phyloP scores from a whole-genome alignment of 495 filamentous ascomycete species.

The Oleoguttula mirabilis region DNA sequence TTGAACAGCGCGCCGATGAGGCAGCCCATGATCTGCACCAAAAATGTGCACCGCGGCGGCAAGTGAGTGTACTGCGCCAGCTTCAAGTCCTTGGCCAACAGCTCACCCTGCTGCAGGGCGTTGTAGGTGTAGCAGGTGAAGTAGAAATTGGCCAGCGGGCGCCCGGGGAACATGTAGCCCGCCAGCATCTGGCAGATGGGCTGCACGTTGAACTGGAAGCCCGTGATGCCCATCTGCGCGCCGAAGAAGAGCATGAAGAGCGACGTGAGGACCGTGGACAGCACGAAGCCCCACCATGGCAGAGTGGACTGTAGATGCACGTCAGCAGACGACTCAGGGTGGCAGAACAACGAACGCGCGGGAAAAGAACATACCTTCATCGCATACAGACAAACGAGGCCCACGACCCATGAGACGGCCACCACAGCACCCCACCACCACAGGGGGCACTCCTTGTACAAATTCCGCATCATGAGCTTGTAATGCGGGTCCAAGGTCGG shows the following conservation, averaged over 20 bases:
- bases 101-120: slow-evolving; percentile 31
- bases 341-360: background rate
- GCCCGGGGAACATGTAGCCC: slow-evolving; percentile 32
- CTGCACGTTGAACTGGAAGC: slow-evolving; percentile 27
- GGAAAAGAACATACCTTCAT: slow-evolving; percentile 5
- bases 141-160: slow-evolving; percentile 32
- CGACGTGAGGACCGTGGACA: slow-evolving; percentile 33
- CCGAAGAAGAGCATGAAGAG: slow-evolving; percentile 30
- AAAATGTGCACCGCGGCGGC: slow-evolving; percentile 33
- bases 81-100: slow-evolving; percentile 31
- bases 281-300: slow-evolving; percentile 44
- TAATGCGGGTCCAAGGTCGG: slow-evolving; percentile 37
- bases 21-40: slow-evolving; percentile 35
- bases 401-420: slow-evolving; percentile 37
- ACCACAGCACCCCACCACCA: slow-evolving; percentile 44
- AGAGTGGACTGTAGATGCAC: slow-evolving; percentile 32
- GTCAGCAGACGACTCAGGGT: background rate
- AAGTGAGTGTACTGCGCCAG: slow-evolving; percentile 31
- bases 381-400: slow-evolving; percentile 36
- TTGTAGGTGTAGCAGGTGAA: slow-evolving; percentile 32
- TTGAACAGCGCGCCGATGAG: slow-evolving; percentile 38
- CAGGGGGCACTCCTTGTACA: slow-evolving; percentile 41
- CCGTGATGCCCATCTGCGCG: slow-evolving; percentile 31
- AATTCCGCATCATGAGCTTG: slow-evolving; percentile 28
- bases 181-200: slow-evolving; percentile 32